Evolutionary conservation across 2,329 filamentous ascomycete genomes (phyloP).

Genomic region (Pseudogymnoascus sp.): DNA sequence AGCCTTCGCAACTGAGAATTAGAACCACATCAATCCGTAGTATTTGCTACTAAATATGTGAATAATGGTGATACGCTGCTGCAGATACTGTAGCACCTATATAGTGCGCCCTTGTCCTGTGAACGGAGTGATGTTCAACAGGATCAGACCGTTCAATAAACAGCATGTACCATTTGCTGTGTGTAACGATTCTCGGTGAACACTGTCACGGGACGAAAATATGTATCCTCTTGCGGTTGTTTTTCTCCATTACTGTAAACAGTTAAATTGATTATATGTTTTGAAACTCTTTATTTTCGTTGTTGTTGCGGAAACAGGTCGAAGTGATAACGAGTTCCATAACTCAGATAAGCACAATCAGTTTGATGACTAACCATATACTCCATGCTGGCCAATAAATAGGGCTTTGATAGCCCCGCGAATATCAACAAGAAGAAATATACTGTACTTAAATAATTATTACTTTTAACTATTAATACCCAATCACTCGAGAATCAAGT

Average conservation of each 20-base stretch:
- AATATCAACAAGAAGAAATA: background rate
- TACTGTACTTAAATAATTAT: background rate
- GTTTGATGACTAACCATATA: no score
- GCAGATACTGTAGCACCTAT: background rate
- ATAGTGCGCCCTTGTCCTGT: background rate
- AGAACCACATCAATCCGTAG: background rate
- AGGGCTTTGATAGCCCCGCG: background rate
- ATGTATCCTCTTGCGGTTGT: no score
- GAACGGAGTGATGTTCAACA: no score
- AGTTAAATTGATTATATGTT: no score
- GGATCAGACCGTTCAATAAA: no score
- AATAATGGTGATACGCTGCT: background rate
- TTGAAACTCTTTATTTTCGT: no score
- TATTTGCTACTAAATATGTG: background rate
- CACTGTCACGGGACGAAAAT: no score
- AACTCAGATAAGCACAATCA: background rate
- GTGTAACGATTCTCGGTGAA: no score
- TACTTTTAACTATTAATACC: background rate
- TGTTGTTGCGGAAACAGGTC: background rate
- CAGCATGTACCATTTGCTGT: no score
- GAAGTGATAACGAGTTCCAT: background rate
- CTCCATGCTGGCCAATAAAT: no score
- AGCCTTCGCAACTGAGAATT: background rate
- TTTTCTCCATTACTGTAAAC: no score
- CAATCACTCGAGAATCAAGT: background rate